Base-by-base conservation (phyloP, 345 rosid species). In the Pugionium cornutum region DNA sequence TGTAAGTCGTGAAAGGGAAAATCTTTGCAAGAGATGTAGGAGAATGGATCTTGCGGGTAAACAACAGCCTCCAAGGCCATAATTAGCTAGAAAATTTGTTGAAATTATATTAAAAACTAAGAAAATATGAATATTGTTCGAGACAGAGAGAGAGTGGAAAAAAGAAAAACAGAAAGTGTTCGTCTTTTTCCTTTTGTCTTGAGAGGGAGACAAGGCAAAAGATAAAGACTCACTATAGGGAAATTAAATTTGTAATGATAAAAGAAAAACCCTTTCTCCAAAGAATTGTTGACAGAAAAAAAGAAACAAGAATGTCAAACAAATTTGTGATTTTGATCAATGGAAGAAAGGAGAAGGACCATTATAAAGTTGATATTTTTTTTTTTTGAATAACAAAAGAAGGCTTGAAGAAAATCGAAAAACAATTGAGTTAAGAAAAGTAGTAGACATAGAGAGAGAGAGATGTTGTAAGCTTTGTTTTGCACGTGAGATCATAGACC, bases 1-100 rank as follows among this genome's bases (percentile, higher is more conserved):
- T 62, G 70, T 4, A 71, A 54, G 34, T 71, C 81, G 53, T 74
- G 34, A 35, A 70, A 53, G 34, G 58, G 76, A 25, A 75, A 56
- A n/a, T 84, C 83, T 70, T 76, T 78, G 73, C 46, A 79, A 57
- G 54, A 78, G 49, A 61, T 60, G 74, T 76, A 83, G 43, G 64
- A 31, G 72, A 85, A 86, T 7, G 90, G 85, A 58, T 84, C 89
- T 78, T 80, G 85, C 18, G 89, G 79, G 79, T 81, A 88, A 55
- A 88, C 88, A 46, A 84, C 83, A 26, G 96, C 84, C 62, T 75
- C 78, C 46, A 88, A 77, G 28, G 92, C 92, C 97, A 91, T 87
- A 26, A 55, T 57, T 75, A 60, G 44, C 31, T 40, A 32, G 30
- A 7, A 60, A 27, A 4, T 30, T 53, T n/a, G 34, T 53, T 31